phyloP scores from a whole-genome alignment of 768 basidiomycete species.

The Asterophora lycoperdoides region DNA sequence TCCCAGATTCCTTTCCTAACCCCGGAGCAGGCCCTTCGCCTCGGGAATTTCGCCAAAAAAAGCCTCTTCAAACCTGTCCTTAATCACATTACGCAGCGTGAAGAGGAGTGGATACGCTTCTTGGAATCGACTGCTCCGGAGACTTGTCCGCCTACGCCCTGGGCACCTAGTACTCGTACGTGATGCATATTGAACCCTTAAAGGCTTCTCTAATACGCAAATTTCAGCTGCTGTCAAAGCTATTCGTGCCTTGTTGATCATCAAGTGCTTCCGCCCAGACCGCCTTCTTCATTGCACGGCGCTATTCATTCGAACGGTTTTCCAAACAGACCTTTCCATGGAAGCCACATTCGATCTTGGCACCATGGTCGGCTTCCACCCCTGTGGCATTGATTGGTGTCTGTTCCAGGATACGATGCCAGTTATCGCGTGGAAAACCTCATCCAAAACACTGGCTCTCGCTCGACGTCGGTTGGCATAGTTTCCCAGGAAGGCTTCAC shows the following conservation, averaged over 20 bases:
- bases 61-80: slow-evolving; percentile 76
- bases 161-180: slow-evolving; percentile 77
- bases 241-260: slow-evolving; percentile 69
- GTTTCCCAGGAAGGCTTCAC: slow-evolving; percentile 97
- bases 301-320: slow-evolving; percentile 68
- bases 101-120: slow-evolving; percentile 70
- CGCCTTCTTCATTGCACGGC: slow-evolving; percentile 82
- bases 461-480: slow-evolving; percentile 93
- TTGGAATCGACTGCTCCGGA: slow-evolving; percentile 66
- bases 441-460: slow-evolving; percentile 68
- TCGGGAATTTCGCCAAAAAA: slow-evolving; percentile 68
- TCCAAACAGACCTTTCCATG: slow-evolving; percentile 73
- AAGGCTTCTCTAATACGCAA: slow-evolving; percentile 7
- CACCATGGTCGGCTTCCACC: slow-evolving; percentile 74
- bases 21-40: slow-evolving; percentile 62
- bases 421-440: slow-evolving; percentile 92
- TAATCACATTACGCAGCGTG: slow-evolving; percentile 53
- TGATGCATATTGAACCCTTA: slow-evolving; percentile 14
- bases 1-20: slow-evolving; percentile 49
- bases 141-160: slow-evolving; percentile 64
- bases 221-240: slow-evolving; percentile 64
- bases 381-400: slow-evolving; percentile 85
- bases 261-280: slow-evolving; percentile 93
- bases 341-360: slow-evolving; percentile 75
- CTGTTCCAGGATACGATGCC: slow-evolving; percentile 97